Evolutionary conservation across 306 rosid species (phyloP).

Genomic region (Quercus rubra): DNA sequence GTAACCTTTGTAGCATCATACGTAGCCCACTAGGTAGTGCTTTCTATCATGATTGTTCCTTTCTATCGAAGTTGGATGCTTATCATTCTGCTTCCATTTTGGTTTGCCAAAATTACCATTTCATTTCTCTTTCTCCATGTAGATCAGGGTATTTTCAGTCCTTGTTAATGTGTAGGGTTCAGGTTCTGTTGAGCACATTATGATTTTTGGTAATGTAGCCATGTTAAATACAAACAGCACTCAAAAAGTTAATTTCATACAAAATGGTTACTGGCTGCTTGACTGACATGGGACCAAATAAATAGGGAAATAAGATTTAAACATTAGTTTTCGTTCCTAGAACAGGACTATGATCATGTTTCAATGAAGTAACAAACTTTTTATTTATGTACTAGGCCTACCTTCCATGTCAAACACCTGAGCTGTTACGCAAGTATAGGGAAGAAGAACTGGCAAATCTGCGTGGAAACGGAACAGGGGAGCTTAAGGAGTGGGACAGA

Average conservation of each 20-base stretch:
- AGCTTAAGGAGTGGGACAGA: conserved; percentile 91
- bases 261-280: background rate
- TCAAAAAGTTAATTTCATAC: background rate
- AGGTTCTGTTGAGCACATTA: no score
- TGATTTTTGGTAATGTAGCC: background rate
- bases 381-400: conserved; percentile 45
- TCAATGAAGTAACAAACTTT: background rate
- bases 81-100: background rate
- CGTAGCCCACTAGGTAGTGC: background rate
- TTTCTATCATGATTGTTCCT: background rate
- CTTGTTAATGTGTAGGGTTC: background rate
- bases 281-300: background rate
- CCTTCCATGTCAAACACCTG: conserved; percentile 74
- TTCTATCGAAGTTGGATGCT: background rate
- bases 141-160: background rate
- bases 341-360: background rate
- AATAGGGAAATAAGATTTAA: no score
- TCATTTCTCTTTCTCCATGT: no score
- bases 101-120: no score
- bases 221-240: background rate
- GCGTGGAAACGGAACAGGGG: conserved; percentile 58
- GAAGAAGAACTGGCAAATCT: conserved; percentile 65
- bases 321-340: background rate
- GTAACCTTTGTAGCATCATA: background rate
- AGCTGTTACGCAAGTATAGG: conserved; percentile 49